These are phyloP conservation scores for Cunninghamia lanceolata DNA, from an alignment of 75 land plant species.

Conservation along the genomic window DNA sequence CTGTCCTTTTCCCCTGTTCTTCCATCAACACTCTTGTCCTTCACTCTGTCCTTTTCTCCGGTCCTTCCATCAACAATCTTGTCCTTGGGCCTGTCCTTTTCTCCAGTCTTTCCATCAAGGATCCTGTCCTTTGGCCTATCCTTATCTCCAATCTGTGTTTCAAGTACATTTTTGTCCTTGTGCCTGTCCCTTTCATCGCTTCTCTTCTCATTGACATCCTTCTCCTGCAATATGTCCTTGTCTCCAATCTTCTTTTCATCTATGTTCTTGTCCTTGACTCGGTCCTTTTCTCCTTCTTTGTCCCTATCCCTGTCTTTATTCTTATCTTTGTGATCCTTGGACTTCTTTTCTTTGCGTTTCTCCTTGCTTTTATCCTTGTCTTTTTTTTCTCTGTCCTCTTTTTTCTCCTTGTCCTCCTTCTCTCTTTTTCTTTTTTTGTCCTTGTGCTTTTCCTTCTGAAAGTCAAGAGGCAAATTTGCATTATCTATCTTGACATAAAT, in stretches of 20 bases:
- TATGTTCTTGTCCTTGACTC: slow-evolving; percentile 2
- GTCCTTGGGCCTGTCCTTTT: slow-evolving; percentile 18
- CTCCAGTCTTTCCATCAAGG: slow-evolving; percentile 15
- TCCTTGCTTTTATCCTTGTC: slow-evolving; percentile 40
- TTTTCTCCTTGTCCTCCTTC: slow-evolving; percentile 39
- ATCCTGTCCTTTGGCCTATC: slow-evolving; percentile 14
- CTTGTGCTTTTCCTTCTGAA: slow-evolving; percentile 43
- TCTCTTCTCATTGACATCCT: slow-evolving; percentile 28
- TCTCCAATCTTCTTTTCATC: slow-evolving; percentile 24
- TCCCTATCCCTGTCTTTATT: slow-evolving; percentile 33
- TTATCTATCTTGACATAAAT: neutral
- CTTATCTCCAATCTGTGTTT: slow-evolving; percentile 33
- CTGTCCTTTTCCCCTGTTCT: slow-evolving; percentile 20
- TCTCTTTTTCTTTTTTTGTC: slow-evolving; percentile 48
- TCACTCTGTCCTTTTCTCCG: slow-evolving; percentile 1
- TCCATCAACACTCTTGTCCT: slow-evolving; percentile 8
- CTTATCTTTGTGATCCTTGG: slow-evolving; percentile 38
- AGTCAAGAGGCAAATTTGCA: neutral
- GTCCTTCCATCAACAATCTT: slow-evolving; percentile 4
- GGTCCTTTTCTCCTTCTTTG: slow-evolving; percentile 21
- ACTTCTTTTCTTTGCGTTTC: slow-evolving; percentile 38
- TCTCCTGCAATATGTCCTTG: slow-evolving; percentile 7
- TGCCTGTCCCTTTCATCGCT: slow-evolving; percentile 30
- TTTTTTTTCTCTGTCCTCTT: slow-evolving; percentile 33
- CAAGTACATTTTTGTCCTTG: neutral